Evolutionary conservation across 257 asterid species (phyloP).

Genomic region (Fraxinus excelsior): DNA sequence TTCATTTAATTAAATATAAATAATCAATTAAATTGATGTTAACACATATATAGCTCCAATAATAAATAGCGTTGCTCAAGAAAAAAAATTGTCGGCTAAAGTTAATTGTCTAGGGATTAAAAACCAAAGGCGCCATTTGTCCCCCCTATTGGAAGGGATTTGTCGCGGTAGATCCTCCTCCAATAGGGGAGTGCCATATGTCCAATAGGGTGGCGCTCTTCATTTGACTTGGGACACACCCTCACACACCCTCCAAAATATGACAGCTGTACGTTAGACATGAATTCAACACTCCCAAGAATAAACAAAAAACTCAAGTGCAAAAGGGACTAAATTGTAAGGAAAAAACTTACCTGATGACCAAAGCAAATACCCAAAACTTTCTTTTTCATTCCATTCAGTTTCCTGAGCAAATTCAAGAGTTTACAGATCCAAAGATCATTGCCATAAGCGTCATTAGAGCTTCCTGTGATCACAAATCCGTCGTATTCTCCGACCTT

Average conservation of each 20-base stretch:
- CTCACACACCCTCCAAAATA: neutral
- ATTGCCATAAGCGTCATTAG: conserved; percentile 81
- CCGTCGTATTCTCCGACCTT: conserved; percentile 68
- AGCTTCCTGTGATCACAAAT: conserved; percentile 87
- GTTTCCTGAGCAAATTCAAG: conserved; percentile 48
- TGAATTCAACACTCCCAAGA: neutral
- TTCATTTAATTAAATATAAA: no score
- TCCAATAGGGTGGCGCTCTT: no score
- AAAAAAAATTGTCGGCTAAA: no score
- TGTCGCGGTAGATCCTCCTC: no score
- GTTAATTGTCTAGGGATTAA: no score
- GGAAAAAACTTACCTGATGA: conserved; percentile 59
- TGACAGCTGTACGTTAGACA: neutral
- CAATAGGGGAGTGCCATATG: no score
- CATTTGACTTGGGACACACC: no score
- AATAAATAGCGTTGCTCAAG: no score
- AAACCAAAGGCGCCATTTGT: no score
- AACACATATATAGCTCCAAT: no score
- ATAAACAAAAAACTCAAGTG: neutral
- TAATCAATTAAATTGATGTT: no score
- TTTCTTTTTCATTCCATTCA: conserved; percentile 68
- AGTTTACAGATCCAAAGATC: conserved; percentile 77
- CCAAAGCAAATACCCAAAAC: conserved; percentile 90
- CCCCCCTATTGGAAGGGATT: no score
- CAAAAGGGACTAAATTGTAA: neutral